These are phyloP conservation scores for Epicoccum nigrum DNA, from an alignment of 2,329 filamentous ascomycete species.

Conservation along the genomic window DNA sequence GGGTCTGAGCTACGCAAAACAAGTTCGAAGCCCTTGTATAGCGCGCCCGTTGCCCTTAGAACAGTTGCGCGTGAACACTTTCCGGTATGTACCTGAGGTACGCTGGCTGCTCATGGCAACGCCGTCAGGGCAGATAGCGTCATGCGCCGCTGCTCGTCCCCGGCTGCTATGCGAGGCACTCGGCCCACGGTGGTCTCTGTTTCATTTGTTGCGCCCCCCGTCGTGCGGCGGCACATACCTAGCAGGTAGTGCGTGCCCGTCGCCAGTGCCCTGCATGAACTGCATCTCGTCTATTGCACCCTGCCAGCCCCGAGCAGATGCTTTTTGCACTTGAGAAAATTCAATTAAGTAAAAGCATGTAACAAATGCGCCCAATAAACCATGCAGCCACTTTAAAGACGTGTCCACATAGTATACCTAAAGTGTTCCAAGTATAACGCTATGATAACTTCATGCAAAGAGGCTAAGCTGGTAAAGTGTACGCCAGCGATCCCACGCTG, in stretches of 20 bases:
- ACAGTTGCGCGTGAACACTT: constrained; percentile 12
- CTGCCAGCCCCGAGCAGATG: no score
- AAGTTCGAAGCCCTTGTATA: no score
- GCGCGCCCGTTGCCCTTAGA: neutral
- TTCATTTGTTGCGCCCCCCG: constrained; percentile 6
- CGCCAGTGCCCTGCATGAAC: constrained; percentile 24
- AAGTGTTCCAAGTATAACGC: no score
- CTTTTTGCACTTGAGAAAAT: no score
- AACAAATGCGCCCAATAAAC: no score
- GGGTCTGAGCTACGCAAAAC: constrained; percentile 3
- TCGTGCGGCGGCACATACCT: no score
- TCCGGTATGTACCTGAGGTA: constrained; percentile 16
- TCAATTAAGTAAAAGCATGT: no score
- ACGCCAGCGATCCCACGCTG: constrained; percentile 13
- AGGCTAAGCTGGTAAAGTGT: no score
- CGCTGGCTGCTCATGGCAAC: constrained; percentile 2
- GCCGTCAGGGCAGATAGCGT: constrained; percentile 9
- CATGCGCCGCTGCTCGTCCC: constrained; percentile 1
- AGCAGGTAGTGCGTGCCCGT: constrained; percentile 16
- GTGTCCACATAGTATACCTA: no score
- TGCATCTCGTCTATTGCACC: neutral
- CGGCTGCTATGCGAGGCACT: constrained; percentile 2
- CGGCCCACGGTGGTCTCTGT: constrained; percentile 5
- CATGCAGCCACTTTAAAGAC: no score
- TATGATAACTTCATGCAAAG: no score